Evolutionary conservation across 139 green algal species (phyloP).

Genomic region (Chlorella vulgaris): DNA sequence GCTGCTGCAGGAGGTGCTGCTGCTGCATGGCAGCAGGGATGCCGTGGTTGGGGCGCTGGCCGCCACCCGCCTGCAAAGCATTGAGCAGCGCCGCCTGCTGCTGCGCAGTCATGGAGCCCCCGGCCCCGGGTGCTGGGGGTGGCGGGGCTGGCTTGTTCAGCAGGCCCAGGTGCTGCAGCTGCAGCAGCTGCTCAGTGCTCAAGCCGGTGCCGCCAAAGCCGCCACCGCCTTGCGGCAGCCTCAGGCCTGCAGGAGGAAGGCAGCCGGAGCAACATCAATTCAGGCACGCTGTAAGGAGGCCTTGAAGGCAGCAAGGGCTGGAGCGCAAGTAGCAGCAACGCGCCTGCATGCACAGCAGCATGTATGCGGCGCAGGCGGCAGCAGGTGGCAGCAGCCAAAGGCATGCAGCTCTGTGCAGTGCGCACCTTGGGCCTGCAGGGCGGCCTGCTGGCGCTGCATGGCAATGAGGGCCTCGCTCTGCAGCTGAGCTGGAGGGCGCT

Average conservation of each 20-base stretch:
- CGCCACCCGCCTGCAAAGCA: constrained; percentile 29
- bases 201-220: constrained; percentile 10
- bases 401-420: neutral
- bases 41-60: neutral
- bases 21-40: constrained; percentile 3
- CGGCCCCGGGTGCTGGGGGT: neutral
- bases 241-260: neutral
- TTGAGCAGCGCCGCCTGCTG: constrained; percentile 42
- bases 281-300: too few relatives aligned
- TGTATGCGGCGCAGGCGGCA: neutral
- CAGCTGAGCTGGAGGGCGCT: constrained; percentile 22
- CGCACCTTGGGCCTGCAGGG: constrained; percentile 25
- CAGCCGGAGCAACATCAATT: neutral
- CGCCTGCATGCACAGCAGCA: neutral
- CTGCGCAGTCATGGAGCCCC: constrained; percentile 28
- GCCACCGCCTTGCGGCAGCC: constrained; percentile 17
- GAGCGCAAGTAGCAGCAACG: too few relatives aligned
- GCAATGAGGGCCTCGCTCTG: constrained; percentile 51
- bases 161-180: constrained; percentile 32
- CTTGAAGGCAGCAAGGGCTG: too few relatives aligned
- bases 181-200: constrained; percentile 23
- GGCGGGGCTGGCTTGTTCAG: constrained; percentile 19
- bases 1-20: constrained; percentile 27
- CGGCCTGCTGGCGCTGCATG: constrained; percentile 47
- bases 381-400: neutral